Percentiles rank a stretch among this genome's conserved stretches.
phyloP scores from a whole-genome alignment of 352 stramenopile species.

The Phytophthora europaea region DNA sequence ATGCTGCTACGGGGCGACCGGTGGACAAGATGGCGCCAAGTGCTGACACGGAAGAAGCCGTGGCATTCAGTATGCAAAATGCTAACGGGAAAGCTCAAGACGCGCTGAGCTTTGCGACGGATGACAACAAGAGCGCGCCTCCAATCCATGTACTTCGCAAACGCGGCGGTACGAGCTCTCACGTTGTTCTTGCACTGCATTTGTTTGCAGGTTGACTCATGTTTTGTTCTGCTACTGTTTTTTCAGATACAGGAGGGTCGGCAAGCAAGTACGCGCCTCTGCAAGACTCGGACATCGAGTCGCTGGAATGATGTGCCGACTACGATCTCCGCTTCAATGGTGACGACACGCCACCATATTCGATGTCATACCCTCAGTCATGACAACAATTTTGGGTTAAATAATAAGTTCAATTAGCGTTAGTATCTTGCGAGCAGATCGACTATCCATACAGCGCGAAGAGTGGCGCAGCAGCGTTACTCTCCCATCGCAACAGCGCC shows the following conservation, averaged over 20 bases:
- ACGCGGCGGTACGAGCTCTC: slow-evolving; percentile 8
- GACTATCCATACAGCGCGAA: slow-evolving; percentile 70
- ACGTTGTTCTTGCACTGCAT: neutral
- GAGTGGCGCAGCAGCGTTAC: slow-evolving; percentile 77
- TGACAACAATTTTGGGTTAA: slow-evolving; percentile 28
- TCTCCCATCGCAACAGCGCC: slow-evolving; percentile 81
- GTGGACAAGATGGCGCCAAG: slow-evolving; percentile 16
- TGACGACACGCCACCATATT: neutral
- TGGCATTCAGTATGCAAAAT: slow-evolving; percentile 30
- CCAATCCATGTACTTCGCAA: slow-evolving; percentile 34
- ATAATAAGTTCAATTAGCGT: slow-evolving; percentile 29
- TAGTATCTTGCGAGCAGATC: slow-evolving; percentile 9
- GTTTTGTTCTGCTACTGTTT: neutral
- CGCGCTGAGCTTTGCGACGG: slow-evolving; percentile 3
- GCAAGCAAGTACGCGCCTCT: slow-evolving; percentile 16
- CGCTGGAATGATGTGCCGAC: slow-evolving; percentile 16
- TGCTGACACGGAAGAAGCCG: slow-evolving; percentile 13
- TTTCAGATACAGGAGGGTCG: slow-evolving; percentile 4
- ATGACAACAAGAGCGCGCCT: slow-evolving; percentile 4
- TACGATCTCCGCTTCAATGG: neutral
- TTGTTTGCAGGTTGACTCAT: neutral
- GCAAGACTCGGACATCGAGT: slow-evolving; percentile 26
- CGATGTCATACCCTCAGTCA: neutral
- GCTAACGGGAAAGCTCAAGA: slow-evolving; percentile 6
- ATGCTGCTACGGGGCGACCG: slow-evolving; percentile 8